Evolutionary conservation across 1,284 basidiomycete species (phyloP).

Genomic region (Cystobasidiaceae sp.): DNA sequence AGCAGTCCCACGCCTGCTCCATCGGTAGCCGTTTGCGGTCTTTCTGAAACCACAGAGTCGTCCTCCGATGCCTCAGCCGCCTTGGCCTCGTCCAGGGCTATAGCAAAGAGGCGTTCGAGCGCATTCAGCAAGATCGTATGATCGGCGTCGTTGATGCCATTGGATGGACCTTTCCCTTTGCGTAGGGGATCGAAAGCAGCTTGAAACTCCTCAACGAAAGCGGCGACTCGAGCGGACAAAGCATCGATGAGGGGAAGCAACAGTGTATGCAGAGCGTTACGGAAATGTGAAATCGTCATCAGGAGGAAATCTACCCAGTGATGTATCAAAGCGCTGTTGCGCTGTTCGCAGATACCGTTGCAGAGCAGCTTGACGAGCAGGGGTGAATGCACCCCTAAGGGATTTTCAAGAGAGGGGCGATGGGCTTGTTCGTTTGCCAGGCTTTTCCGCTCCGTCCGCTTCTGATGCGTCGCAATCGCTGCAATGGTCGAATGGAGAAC

Average conservation of each 20-base stretch:
- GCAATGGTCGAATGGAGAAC: slow-evolving; percentile 74
- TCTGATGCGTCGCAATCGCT: slow-evolving; percentile 29
- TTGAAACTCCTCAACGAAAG: slow-evolving; percentile 56
- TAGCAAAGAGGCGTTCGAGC: slow-evolving; percentile 68
- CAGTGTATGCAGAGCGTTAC: slow-evolving; percentile 60
- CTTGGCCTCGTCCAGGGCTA: slow-evolving; percentile 50
- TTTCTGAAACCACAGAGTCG: slow-evolving; percentile 42
- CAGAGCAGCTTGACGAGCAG: slow-evolving; percentile 71
- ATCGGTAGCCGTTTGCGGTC: slow-evolving; percentile 45
- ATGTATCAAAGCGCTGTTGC: slow-evolving; percentile 74
- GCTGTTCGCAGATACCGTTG: slow-evolving; percentile 65
- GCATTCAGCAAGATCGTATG: slow-evolving; percentile 75
- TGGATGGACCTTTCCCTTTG: slow-evolving; percentile 47
- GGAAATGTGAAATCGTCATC: slow-evolving; percentile 79
- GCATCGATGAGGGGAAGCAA: slow-evolving; percentile 76
- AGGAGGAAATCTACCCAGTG: slow-evolving; percentile 96
- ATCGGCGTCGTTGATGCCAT: slow-evolving; percentile 67
- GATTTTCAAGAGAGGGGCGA: background rate
- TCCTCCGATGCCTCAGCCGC: slow-evolving; percentile 48
- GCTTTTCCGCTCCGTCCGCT: slow-evolving; percentile 10
- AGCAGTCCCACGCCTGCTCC: slow-evolving; percentile 49
- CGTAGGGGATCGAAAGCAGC: slow-evolving; percentile 42
- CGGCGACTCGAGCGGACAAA: slow-evolving; percentile 67
- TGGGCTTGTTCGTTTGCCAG: slow-evolving; percentile 7
- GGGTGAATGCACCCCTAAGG: slow-evolving; percentile 44